phyloP scores from a whole-genome alignment of 23 red algal species.

The Gracilaria caudata region DNA sequence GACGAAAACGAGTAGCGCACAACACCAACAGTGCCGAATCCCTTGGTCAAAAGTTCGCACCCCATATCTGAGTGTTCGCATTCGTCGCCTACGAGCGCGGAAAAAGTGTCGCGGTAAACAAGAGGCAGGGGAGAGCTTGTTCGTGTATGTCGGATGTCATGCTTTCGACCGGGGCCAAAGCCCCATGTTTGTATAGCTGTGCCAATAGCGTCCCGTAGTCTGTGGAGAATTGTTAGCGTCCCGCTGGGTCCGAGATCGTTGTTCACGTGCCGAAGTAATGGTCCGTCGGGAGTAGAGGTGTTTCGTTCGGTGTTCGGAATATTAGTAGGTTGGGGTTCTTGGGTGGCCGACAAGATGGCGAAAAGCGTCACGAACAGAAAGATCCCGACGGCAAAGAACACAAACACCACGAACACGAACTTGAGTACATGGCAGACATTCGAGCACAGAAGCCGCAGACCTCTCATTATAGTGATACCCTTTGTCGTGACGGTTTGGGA shows the following conservation, averaged over 20 bases:
- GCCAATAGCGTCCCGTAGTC: constrained; percentile 28
- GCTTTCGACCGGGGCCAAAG: constrained; percentile 12
- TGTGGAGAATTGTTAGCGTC: not conserved
- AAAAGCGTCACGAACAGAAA: not conserved
- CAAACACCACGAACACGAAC: too few species aligned
- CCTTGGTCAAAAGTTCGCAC: constrained; percentile 20
- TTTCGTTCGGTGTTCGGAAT: too few species aligned
- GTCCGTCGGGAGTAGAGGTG: not conserved
- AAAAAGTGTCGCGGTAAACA: constrained; percentile 24
- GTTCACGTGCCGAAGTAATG: not conserved
- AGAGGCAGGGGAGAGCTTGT: not conserved
- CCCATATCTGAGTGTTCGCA: not conserved
- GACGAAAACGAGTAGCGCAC: constrained; percentile 8
- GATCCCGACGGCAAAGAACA: too few species aligned
- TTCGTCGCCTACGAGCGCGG: not conserved
- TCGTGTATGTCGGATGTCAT: not conserved
- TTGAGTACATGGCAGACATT: too few species aligned
- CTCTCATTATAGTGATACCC: too few species aligned
- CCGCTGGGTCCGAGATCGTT: constrained; percentile 19
- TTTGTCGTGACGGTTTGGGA: too few species aligned
- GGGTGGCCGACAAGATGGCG: not conserved
- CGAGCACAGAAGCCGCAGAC: too few species aligned
- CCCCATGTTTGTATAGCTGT: constrained; percentile 38
- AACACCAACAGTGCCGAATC: constrained; percentile 50
- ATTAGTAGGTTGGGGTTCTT: not conserved